Base-by-base conservation (phyloP, 2,329 filamentous ascomycete genomes). In the Cyclaneusma minus region DNA sequence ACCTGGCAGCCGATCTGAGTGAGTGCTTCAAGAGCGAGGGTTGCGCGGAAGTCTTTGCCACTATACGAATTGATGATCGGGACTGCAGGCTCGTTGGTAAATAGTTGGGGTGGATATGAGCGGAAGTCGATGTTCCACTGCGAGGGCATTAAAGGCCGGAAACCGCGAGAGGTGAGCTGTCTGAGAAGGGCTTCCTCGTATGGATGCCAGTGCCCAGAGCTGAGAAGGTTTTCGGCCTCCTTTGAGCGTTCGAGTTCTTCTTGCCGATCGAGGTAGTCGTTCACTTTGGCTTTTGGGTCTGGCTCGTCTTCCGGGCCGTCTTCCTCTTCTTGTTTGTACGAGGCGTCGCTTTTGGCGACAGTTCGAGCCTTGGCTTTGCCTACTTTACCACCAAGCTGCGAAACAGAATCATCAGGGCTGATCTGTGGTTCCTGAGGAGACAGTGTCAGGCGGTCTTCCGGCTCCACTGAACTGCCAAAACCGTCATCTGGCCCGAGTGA, bases 131-230 rank as follows among this genome's bases (percentile, higher is more conserved):
- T 33, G 11, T 37, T 31, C 40, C 43, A 48, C 11, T 28, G 27
- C 6, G 15, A 10, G 7, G 45, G 45, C 11, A 50, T 23, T 16
- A 48, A 14, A 18, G 32, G 28, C 30, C 49, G 44, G 26, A 41
- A 45, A 13, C 43, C 41, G 15, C 46, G 43, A 27, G 43, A 31
- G 17, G 36, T 28, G 7, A 50, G 23, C 28, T 39, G 41, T 16
- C 45, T 41, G 21, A 41, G 42, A 12, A 49, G 29, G 15, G 35
- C 40, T 1, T 45, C 20, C 19, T 41, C 43, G 11, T 48, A 43
- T 7, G 36, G 26, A 17, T 45, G 40, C 44, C 43, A 48, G 11
- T 37, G 33, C 7, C 39, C 43, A 18, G 13, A 16, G 5, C 22
- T 5, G 18, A 11, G n/a, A 8, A 20, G 18, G 18, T 20, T 8